Evolutionary conservation across 352 stramenopile species (phyloP).

Genomic region (Phytophthora megakarya): DNA sequence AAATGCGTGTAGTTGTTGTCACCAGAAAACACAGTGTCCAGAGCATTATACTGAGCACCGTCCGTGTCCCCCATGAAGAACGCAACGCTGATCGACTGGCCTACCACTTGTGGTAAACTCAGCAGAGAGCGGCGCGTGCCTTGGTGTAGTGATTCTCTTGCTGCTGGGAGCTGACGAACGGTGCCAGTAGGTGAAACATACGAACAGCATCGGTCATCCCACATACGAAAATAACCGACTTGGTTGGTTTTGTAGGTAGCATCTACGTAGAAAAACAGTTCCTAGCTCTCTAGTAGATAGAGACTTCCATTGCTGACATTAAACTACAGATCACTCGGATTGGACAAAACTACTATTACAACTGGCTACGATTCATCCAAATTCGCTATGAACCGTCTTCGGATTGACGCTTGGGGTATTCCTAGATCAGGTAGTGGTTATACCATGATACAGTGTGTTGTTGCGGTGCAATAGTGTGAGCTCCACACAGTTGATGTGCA

Average conservation of each 20-base stretch:
- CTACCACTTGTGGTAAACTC: not conserved
- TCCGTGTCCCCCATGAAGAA: conserved; percentile 28
- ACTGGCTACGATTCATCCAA: not conserved
- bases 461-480: not conserved
- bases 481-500: not conserved
- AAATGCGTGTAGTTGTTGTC: not conserved
- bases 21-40: not conserved
- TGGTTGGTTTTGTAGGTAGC: conserved; percentile 30
- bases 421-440: not conserved
- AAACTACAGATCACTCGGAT: no score
- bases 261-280: conserved; percentile 19
- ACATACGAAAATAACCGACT: conserved; percentile 7
- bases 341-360: no score
- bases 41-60: conserved; percentile 8
- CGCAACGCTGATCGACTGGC: not conserved
- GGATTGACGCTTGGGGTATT: not conserved
- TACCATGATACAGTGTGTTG: not conserved
- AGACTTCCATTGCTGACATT: no score
- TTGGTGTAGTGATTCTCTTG: not conserved
- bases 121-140: not conserved
- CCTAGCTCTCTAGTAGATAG: not conserved
- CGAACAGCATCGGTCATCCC: conserved; percentile 14
- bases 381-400: not conserved
- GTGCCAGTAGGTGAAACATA: conserved; percentile 18
- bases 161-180: conserved; percentile 16